These are phyloP conservation scores for Yamadazyma takamatsuzukensis DNA, from an alignment of 805 yeast species.

Conservation along the genomic window DNA sequence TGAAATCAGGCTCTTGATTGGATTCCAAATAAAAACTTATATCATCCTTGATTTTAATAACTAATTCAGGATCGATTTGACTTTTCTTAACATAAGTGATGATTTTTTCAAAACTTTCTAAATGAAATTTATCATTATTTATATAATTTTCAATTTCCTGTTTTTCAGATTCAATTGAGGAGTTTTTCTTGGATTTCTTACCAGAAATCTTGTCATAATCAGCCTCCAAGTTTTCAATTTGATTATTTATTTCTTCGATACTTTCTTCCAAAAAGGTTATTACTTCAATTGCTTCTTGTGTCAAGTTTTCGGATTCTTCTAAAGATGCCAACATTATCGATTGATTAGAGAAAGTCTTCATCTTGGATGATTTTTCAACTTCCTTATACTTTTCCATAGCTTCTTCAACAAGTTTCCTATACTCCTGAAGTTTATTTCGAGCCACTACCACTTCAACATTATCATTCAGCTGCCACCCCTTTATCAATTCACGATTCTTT, in stretches of 20 bases:
- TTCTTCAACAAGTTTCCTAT: constrained; percentile 38
- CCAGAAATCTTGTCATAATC: constrained; percentile 39
- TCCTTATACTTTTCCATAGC: constrained; percentile 45
- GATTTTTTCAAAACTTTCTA: constrained; percentile 30
- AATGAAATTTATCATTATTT: constrained; percentile 32
- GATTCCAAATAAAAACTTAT: constrained; percentile 34
- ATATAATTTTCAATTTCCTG: constrained; percentile 34
- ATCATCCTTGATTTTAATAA: constrained; percentile 37
- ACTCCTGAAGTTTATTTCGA: constrained; percentile 29
- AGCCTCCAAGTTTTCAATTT: constrained; percentile 32
- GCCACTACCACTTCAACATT: constrained; percentile 23
- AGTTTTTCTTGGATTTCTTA: constrained; percentile 37
- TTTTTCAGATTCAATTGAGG: constrained; percentile 36
- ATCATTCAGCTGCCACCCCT: constrained; percentile 42
- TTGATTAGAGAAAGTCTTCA: constrained; percentile 43
- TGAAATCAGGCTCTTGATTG: constrained; percentile 35
- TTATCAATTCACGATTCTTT: constrained; percentile 44
- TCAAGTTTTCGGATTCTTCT: constrained; percentile 26
- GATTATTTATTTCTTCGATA: constrained; percentile 29
- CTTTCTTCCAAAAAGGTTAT: constrained; percentile 29
- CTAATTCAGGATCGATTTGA: constrained; percentile 26
- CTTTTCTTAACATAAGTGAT: constrained; percentile 26
- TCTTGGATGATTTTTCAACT: constrained; percentile 39
- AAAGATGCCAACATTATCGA: constrained; percentile 42
- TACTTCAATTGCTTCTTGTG: constrained; percentile 32